These are phyloP conservation scores for Alternaria brassicicola DNA, from an alignment of 2,329 filamentous ascomycete genomes.

Conservation along the genomic window DNA sequence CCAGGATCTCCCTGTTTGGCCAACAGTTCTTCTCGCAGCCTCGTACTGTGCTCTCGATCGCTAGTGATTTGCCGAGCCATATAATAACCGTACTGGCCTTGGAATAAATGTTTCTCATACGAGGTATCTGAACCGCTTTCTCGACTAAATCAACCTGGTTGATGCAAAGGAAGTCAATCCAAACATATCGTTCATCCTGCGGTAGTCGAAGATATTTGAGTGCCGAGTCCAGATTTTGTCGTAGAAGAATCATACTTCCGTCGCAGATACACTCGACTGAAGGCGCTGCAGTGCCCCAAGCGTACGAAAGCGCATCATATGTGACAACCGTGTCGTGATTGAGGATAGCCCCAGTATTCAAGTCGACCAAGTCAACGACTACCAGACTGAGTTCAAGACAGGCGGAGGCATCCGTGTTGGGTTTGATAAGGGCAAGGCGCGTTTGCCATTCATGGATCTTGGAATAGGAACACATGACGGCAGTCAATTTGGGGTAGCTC, in stretches of 20 bases:
- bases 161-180: background rate
- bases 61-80: background rate
- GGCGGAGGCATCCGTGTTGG: accelerated
- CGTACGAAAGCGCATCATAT: background rate
- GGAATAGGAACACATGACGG: background rate
- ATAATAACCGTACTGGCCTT: background rate
- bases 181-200: background rate
- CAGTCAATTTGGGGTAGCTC: background rate
- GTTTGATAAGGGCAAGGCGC: background rate
- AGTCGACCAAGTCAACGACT: background rate
- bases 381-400: background rate
- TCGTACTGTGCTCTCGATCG: background rate
- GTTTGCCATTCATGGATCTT: background rate
- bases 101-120: background rate
- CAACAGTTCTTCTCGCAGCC: background rate
- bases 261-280: background rate
- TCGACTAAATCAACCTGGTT: background rate
- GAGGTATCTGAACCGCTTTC: background rate
- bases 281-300: background rate
- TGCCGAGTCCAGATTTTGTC: background rate
- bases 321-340: background rate
- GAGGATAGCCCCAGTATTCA: background rate
- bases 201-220: background rate
- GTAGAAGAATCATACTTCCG: background rate
- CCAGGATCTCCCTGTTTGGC: background rate